Percentiles rank a stretch among this genome's conserved stretches.
phyloP scores from a whole-genome alignment of 2,329 filamentous ascomycete species.

The Atkinsonella texensis region DNA sequence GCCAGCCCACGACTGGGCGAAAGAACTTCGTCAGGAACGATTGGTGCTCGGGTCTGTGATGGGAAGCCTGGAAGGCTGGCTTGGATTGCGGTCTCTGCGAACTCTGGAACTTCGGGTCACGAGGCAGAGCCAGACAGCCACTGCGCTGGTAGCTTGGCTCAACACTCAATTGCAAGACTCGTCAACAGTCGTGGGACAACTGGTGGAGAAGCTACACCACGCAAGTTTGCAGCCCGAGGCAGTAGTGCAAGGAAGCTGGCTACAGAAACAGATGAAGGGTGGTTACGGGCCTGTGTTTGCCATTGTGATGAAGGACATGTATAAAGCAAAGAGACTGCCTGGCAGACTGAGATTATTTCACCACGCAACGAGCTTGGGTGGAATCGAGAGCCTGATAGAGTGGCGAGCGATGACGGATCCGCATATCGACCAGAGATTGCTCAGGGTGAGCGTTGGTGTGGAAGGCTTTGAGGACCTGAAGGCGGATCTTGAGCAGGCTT shows the following conservation, averaged over 20 bases:
- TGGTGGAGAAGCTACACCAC: constrained; percentile 56
- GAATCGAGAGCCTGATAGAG: constrained; percentile 92
- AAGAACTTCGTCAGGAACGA: constrained; percentile 52
- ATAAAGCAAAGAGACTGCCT: constrained; percentile 56
- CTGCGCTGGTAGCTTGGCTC: constrained; percentile 61
- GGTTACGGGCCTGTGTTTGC: constrained; percentile 86
- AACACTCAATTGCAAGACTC: constrained; percentile 30
- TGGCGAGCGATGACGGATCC: constrained; percentile 85
- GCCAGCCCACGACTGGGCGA: constrained; percentile 44
- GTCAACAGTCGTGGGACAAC: constrained; percentile 31
- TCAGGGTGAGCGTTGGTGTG: constrained; percentile 76
- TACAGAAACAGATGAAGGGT: constrained; percentile 77
- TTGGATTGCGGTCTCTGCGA: constrained; percentile 74
- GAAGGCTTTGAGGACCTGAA: constrained; percentile 79
- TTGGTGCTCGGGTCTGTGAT: constrained; percentile 72
- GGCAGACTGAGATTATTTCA: constrained; percentile 75
- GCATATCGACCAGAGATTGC: constrained; percentile 55
- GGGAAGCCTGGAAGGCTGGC: constrained; percentile 84
- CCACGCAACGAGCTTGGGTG: constrained; percentile 87
- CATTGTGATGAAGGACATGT: constrained; percentile 49
- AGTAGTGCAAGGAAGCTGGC: constrained; percentile 51
- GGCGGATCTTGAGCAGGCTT: constrained; percentile 58
- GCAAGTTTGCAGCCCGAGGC: constrained; percentile 64
- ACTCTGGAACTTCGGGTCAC: constrained; percentile 75
- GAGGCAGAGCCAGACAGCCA: constrained; percentile 62